Base-by-base conservation (phyloP, 495 filamentous ascomycete genomes). In the Penicillium ochrochloron region DNA sequence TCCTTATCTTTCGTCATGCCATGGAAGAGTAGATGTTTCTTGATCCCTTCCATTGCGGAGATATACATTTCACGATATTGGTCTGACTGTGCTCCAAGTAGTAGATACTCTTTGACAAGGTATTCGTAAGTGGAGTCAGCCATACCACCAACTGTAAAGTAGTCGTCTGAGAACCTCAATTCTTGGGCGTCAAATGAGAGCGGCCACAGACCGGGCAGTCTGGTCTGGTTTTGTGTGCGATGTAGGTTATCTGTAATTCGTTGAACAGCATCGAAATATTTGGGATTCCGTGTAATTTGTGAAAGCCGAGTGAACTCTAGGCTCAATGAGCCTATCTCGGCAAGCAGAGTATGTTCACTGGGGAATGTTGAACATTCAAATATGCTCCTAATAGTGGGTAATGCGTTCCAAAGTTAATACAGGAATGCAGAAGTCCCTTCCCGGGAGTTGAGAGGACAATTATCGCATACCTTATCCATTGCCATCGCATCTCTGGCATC, bases 61-160 rank as follows among this genome's bases (percentile, higher is more conserved):
- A 88, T 82, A 76, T 97, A 96, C 90, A 98, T 89, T 10, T 80
- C 84, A 48, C 82, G 82, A 72, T 97, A 96, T 73, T 95, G 92
- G 19, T 88, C 82, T 29, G 86, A 89, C 52, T 86, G 80, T 2
- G 90, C 95, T 57, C 93, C 94, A 10, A 98, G 83, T 15, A 99
- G 83, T 48, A 87, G 80, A 66, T 87, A 75, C 66, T 84, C 77
- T 71, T 99, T 99, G 19, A 96, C 90, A 54, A 99, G 87, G 76
- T 99, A 99, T 72, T 99, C 95, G 73, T 97, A 98, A 0, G 91
- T 85, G 8, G 92, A 96, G 73, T 99, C 95, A 52, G 93, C 91
- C 80, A 89, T 89, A 57, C 90, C 93, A 34, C 95, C 94, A 60
- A 97, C 87, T 0, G 87, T 90, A 68, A 89, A 97, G 44, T 81